Percentiles rank a stretch among this genome's conserved stretches.
Conservation (phyloP, 129 eudicot genomes). For the Artemisia annua region DNA sequence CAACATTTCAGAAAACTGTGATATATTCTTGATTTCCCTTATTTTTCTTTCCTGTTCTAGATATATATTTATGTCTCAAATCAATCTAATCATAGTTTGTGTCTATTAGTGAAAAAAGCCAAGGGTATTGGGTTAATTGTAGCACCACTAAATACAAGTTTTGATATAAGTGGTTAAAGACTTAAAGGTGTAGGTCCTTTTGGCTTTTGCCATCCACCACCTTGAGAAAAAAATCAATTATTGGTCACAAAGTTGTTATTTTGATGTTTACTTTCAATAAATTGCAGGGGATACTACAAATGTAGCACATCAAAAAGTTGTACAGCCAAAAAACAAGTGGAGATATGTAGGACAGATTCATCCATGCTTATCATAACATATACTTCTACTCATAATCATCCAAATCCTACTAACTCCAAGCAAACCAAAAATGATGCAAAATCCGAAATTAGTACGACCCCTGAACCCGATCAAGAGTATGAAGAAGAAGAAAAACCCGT, state of each 20-base stretch:
- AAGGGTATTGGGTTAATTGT: conserved; percentile 18
- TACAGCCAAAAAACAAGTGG: conserved; percentile 90
- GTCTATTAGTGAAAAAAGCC: conserved; percentile 26
- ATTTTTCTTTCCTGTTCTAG: conserved; percentile 18
- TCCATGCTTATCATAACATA: conserved; percentile 77
- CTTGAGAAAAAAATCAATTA: conserved; percentile 23
- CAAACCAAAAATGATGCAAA: conserved; percentile 24
- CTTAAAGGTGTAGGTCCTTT: conserved; percentile 34
- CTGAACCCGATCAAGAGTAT: conserved; percentile 29
- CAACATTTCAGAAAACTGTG: conserved; percentile 20
- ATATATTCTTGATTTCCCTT: conserved; percentile 17
- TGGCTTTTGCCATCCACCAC: conserved; percentile 14
- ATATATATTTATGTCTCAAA: conserved; percentile 12
- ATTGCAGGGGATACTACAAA: conserved; percentile 80
- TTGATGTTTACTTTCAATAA: conserved; percentile 4
- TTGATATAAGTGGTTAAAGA: conserved; percentile 21
- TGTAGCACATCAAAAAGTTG: conserved; percentile 95
- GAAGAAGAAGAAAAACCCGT: no score
- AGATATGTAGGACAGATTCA: conserved; percentile 77
- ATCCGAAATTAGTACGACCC: conserved; percentile 12
- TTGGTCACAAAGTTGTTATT: conserved; percentile 17
- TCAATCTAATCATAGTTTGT: conserved; percentile 26
- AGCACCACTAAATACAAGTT: conserved; percentile 19
- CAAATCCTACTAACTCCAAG: conserved; percentile 43
- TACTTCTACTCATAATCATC: conserved; percentile 80